Evolutionary conservation across 306 rosid species (phyloP).

Genomic region (Astragalus membranaceus): DNA sequence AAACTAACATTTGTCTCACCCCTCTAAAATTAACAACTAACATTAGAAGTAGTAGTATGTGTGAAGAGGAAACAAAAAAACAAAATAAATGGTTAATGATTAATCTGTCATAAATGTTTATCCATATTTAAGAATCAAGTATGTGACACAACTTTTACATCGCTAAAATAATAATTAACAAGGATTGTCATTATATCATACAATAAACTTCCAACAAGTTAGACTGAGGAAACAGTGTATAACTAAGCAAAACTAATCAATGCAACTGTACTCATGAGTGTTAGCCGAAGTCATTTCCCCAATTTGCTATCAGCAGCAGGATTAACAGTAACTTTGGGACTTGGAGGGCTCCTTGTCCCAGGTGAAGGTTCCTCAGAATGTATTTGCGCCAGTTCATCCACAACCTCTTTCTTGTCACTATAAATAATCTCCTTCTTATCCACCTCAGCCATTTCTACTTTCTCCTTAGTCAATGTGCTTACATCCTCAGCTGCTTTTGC

Average conservation of each 20-base stretch:
- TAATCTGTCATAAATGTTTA: not conserved
- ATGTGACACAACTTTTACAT: not conserved
- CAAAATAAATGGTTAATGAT: not conserved
- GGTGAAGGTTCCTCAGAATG: slow-evolving; percentile 41
- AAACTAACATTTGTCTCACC: too few species aligned
- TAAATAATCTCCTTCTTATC: slow-evolving; percentile 46
- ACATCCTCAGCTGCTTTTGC: slow-evolving; percentile 69
- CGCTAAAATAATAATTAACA: not conserved
- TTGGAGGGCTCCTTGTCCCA: slow-evolving; percentile 13
- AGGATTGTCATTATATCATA: not conserved
- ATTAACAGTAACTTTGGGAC: slow-evolving; percentile 18
- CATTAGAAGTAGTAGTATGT: too few species aligned
- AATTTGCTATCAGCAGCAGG: slow-evolving; percentile 33
- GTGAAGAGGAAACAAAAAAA: not conserved
- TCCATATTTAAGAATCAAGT: not conserved
- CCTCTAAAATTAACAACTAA: too few species aligned
- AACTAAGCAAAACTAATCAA: not conserved
- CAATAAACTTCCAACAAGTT: not conserved
- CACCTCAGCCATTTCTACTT: slow-evolving; percentile 61
- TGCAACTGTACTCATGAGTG: not conserved
- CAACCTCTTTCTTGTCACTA: slow-evolving; percentile 31
- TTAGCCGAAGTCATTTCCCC: slow-evolving; percentile 7
- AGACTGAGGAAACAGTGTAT: not conserved
- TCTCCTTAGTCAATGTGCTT: slow-evolving; percentile 47
- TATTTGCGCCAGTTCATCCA: slow-evolving; percentile 34